phyloP scores from a whole-genome alignment of 2,329 filamentous ascomycete species.

The Pseudogymnoascus destructans region DNA sequence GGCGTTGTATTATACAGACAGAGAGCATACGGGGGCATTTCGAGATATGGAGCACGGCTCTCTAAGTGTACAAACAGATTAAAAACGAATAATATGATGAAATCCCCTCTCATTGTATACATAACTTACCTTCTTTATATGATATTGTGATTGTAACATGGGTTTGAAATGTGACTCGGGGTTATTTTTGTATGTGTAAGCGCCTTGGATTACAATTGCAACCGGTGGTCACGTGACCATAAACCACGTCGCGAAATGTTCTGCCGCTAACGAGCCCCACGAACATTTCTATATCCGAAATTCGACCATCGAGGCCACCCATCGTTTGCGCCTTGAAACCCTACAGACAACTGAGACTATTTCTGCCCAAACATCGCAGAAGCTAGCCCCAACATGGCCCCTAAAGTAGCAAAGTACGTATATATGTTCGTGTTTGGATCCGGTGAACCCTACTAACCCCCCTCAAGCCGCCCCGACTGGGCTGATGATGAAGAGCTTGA shows the following conservation, averaged over 20 bases:
- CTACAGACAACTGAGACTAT: conserved; percentile 6
- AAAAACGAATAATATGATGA: conserved; percentile 38
- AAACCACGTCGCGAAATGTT: conserved; percentile 5
- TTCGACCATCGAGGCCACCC: conserved; percentile 8
- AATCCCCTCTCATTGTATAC: conserved; percentile 40
- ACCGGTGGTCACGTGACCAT: neutral
- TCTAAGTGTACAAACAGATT: conserved; percentile 29
- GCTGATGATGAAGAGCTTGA: conserved; percentile 82
- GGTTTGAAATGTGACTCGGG: neutral
- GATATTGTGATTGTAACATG: neutral
- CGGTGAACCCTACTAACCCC: conserved; percentile 15
- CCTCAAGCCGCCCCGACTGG: conserved; percentile 50
- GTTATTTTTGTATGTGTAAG: neutral
- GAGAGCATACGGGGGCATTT: conserved; percentile 6
- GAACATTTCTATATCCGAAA: conserved; percentile 12
- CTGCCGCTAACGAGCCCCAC: conserved; percentile 11
- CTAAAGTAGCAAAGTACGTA: conserved; percentile 34
- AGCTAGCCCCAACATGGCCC: conserved; percentile 28
- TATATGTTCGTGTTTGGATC: neutral
- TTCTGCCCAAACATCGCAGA: neutral
- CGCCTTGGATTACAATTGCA: neutral
- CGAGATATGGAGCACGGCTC: conserved; percentile 13
- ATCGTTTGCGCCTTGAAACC: conserved; percentile 6
- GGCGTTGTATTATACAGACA: conserved; percentile 9
- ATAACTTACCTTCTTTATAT: neutral